Percentiles rank a stretch among this genome's conserved stretches.
Conservation (phyloP, 2,329 filamentous ascomycete species). For the Colletotrichum plurivorum region DNA sequence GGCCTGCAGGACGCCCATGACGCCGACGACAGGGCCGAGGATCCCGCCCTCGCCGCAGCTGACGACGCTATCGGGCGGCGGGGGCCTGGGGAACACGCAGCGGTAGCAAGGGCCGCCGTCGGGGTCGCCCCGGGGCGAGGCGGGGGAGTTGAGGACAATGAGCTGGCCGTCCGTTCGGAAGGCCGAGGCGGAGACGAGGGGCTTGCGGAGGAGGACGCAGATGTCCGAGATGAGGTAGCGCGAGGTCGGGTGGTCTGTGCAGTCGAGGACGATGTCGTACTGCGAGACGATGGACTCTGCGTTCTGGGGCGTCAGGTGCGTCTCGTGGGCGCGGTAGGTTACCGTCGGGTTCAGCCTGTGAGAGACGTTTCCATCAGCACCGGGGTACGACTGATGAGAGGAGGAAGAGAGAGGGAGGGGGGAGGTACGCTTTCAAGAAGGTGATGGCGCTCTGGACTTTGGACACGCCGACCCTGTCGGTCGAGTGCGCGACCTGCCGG, state of each 20-base stretch:
- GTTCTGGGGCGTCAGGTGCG: slow-evolving; percentile 77
- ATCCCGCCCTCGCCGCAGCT: slow-evolving; percentile 96
- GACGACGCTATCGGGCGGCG: slow-evolving; percentile 84
- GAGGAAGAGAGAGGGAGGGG: no score
- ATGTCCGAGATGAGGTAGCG: slow-evolving; percentile 94
- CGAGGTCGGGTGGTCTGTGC: slow-evolving; percentile 92
- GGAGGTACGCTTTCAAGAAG: slow-evolving; percentile 66
- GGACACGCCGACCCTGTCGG: slow-evolving; percentile 76
- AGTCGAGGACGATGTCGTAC: slow-evolving; percentile 93
- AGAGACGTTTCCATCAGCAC: not conserved
- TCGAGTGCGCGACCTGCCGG: slow-evolving; percentile 88
- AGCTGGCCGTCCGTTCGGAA: slow-evolving; percentile 91
- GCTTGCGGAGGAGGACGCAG: slow-evolving; percentile 83
- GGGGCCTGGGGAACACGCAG: slow-evolving; percentile 91
- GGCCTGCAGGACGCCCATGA: slow-evolving; percentile 94
- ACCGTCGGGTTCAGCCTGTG: slow-evolving; percentile 80
- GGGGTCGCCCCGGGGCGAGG: slow-evolving; percentile 69
- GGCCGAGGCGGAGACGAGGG: slow-evolving; percentile 90
- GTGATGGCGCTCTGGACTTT: slow-evolving; percentile 86
- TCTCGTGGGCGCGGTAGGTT: slow-evolving; percentile 72
- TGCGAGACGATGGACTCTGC: slow-evolving; percentile 74
- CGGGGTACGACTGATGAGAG: no score
- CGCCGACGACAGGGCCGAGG: slow-evolving; percentile 90
- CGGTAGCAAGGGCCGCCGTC: slow-evolving; percentile 89
- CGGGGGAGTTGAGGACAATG: slow-evolving; percentile 87